Evolutionary conservation across 371 early-diverging fungal species (phyloP), one percentile per base, ranked within the genome.

Genomic region (Haplosporangium sp.): DNA sequence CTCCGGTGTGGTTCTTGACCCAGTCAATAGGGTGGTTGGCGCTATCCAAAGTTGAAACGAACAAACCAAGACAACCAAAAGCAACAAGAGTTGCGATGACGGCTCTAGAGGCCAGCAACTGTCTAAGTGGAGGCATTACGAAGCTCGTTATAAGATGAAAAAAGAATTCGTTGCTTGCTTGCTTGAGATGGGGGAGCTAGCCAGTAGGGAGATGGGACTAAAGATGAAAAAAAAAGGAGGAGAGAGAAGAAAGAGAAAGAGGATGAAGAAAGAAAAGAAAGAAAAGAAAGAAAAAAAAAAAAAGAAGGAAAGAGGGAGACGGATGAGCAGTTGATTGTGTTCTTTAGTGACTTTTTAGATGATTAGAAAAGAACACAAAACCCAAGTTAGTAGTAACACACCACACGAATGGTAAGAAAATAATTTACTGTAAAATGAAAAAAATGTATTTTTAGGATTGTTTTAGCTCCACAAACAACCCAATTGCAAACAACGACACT

Each of bases 51-150:
- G 72, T 77, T 2, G 72, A 72, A 53, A 72, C 19, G 52, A 77
- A 68, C 37, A 77, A 61, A 55, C 72, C 65, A 38, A 77, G 65
- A 55, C 72, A 71, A 57, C 69, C 77, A 11, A 77, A 58, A 17
- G 72, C 48, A 38, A 64, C 62, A 17, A 77, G 61, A 19, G 67
- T 62, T 8, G 67, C 77, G 53, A 77, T 48, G 58, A 77, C 77
- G 39, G 77, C 77, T 45, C 72, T 67, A 19, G 77, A 77, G 20
- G 69, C 59, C 34, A 77, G 61, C 19, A 77, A 42, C 37, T 67
- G 20, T 53, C 72, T 62, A 38, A 77, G 60, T 11, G 77, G 77
- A 34, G 77, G 72, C 77, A 77, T 76, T 35, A 13, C 38, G 34
- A 39, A 19, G 10, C 10, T 15, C n/a, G n/a, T 4, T 40, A 10